phyloP scores from a whole-genome alignment of 2,329 filamentous ascomycete genomes.

The Aphanocladium album region DNA sequence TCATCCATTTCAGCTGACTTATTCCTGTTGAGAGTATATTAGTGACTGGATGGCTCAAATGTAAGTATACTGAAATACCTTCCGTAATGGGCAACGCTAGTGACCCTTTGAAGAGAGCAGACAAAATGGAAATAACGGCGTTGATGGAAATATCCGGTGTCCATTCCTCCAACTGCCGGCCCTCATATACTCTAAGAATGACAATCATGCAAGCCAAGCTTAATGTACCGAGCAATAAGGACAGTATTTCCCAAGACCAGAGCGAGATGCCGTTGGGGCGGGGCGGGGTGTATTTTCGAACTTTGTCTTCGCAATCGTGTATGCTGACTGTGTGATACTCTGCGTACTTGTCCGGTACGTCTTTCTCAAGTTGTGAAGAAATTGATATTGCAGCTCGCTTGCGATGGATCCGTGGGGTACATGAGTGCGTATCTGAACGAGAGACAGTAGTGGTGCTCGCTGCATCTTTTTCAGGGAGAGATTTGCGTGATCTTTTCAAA shows the following conservation, averaged over 20 bases:
- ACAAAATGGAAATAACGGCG: background rate
- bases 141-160: background rate
- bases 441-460: too few species aligned
- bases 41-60: background rate
- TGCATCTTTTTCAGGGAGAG: background rate
- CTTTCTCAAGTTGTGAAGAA: background rate
- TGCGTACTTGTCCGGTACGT: background rate
- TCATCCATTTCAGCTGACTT: slow-evolving; percentile 8
- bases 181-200: background rate
- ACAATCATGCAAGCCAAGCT: background rate
- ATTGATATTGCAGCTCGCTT: background rate
- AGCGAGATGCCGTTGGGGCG: background rate
- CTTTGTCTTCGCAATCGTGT: background rate
- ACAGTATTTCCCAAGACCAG: slow-evolving; percentile 4
- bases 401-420: background rate
- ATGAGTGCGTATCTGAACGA: background rate
- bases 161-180: background rate
- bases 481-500: background rate
- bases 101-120: background rate
- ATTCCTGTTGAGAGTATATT: background rate
- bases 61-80: background rate
- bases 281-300: background rate
- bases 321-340: background rate
- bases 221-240: background rate
- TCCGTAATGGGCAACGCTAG: slow-evolving; percentile 3